Evolutionary conservation across 2,329 filamentous ascomycete genomes (phyloP), one percentile per base, ranked within the genome.

Genomic region (Fusarium buharicum): DNA sequence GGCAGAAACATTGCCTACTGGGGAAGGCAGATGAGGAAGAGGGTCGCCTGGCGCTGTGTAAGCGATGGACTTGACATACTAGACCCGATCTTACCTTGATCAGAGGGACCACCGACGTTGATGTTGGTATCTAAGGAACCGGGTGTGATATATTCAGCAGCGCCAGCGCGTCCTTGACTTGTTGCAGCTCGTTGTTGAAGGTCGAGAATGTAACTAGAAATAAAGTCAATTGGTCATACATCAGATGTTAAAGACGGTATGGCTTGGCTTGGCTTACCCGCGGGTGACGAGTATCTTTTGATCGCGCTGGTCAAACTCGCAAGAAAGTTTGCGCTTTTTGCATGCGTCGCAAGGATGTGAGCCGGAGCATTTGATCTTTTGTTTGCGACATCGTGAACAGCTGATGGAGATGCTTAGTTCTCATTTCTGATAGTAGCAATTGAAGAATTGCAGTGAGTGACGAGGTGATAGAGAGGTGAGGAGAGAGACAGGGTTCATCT

Each of bases 221-320:
- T 39, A 10, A 17, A 34, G 40, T 50, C 13, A 14, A 4, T 2
- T 2, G 1, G 28, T 46, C 34, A 55, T 18, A 50, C 18, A 39
- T 48, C 1, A 20, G 17, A 13, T 12, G 36, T 7, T 6, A 13
- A n/a, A 27, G 5, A 36, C 3, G 28, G 12, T 36, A 18, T 3
- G 12, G 24, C n/a, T 7, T 24, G 12, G 30, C 3, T 28, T 14
- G 20, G 30, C 55, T 30, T 49, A 81, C 80, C 78, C 78, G 70
- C 74, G 73, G 13, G 80, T 81, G 4, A 84, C 80, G 4, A 83
- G 67, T 13, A 83, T 73, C 59, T 82, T 82, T 45, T 82, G 78
- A 33, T 81, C 77, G n/a, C 75, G 73, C 34, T 81, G 77, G 37
- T 74, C 73, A 63, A 75, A 75, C 22, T 75, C 67, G 49, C 73